Percentiles rank a stretch among this genome's conserved stretches.
phyloP scores from a whole-genome alignment of 2,329 filamentous ascomycete genomes.

The Xylaria sp. region DNA sequence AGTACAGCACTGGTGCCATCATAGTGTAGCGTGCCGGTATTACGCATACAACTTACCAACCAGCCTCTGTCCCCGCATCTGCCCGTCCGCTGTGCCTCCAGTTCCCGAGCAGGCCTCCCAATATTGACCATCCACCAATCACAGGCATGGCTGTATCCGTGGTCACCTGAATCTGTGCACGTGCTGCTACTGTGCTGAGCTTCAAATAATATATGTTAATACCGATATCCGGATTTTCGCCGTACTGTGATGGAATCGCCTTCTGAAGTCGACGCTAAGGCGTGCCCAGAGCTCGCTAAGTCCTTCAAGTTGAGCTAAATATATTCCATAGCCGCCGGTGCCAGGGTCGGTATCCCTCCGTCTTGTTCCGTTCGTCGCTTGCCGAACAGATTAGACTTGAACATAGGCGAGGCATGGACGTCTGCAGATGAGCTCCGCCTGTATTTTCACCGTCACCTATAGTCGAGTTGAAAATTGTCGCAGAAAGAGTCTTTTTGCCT shows the following conservation, averaged over 20 bases:
- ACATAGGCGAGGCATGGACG: not conserved
- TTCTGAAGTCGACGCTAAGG: not conserved
- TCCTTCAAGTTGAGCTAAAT: slow-evolving; percentile 10
- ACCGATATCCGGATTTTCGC: not conserved
- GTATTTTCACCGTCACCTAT: not conserved
- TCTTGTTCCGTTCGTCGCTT: slow-evolving; percentile 28
- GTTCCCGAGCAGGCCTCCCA: slow-evolving; percentile 13
- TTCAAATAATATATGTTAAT: slow-evolving; percentile 1
- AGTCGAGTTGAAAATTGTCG: not conserved
- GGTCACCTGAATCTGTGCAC: not conserved
- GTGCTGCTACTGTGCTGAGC: not conserved
- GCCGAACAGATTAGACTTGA: slow-evolving; percentile 11
- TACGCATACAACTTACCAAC: not conserved
- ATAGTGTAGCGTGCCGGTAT: no score
- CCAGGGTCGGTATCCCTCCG: slow-evolving; percentile 33
- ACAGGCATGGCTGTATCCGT: not conserved
- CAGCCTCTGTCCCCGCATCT: not conserved
- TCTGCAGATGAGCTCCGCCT: slow-evolving; percentile 3
- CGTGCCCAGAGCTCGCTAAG: slow-evolving; percentile 4
- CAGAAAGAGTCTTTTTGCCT: not conserved
- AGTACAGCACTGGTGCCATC: no score
- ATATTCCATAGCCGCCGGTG: slow-evolving; percentile 25
- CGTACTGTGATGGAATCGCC: not conserved
- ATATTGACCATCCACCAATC: not conserved
- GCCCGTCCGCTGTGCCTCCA: slow-evolving; percentile 6